Conservation (phyloP, 1,284 basidiomycete genomes). For the Apiotrichum porosum region DNA sequence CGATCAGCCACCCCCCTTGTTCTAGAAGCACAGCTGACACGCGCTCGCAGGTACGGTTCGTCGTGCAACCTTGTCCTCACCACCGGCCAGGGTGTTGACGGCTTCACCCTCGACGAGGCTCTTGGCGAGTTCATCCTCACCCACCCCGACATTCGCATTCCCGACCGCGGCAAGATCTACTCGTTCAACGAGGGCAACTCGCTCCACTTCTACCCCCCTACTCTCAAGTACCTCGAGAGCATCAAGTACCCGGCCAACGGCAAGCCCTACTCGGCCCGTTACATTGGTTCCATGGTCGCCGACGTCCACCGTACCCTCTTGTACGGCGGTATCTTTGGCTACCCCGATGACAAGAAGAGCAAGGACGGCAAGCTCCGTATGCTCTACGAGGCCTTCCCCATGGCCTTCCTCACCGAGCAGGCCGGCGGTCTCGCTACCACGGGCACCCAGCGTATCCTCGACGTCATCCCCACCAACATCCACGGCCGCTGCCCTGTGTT, state of each 20-base stretch:
- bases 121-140: constrained; percentile 99
- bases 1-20: neutral
- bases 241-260: constrained; percentile 81
- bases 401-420: constrained; percentile 92
- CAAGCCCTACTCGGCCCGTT: constrained; percentile 82
- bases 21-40: neutral
- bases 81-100: constrained; percentile 93
- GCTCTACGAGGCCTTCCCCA: constrained; percentile 98
- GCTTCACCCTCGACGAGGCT: constrained; percentile 93
- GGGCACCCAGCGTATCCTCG: constrained; percentile 84
- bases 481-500: constrained; percentile 94
- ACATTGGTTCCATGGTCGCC: constrained; percentile 96
- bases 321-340: constrained; percentile 98
- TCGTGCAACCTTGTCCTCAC: constrained; percentile 96
- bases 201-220: constrained; percentile 85
- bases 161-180: constrained; percentile 94
- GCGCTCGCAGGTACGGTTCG: constrained; percentile 77
- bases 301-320: constrained; percentile 79
- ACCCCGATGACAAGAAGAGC: constrained; percentile 97
- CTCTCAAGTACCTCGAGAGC: constrained; percentile 81
- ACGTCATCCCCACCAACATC: constrained; percentile 81
- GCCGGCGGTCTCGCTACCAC: constrained; percentile 96
- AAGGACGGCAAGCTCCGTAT: constrained; percentile 88
- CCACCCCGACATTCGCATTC: constrained; percentile 94
- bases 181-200: constrained; percentile 99